Evolutionary conservation across 805 yeast genomes (phyloP), one percentile per base, ranked within the genome.

Genomic region (Saturnispora zaruensis): DNA sequence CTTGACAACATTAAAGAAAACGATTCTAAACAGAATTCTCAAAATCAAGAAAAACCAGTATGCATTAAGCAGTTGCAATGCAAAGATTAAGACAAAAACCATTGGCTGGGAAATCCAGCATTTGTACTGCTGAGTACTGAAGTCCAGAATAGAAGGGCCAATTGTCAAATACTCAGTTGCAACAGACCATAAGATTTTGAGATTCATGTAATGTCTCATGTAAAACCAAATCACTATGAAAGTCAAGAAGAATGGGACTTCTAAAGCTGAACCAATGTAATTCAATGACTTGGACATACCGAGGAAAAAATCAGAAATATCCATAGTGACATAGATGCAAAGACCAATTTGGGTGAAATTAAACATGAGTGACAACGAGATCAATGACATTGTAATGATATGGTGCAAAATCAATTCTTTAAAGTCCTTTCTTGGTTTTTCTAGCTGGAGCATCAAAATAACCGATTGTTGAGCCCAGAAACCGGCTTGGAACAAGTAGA

Each of bases 401-500:
- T 93, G 99, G 67, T 93, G 99, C 66, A 87, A 81, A 37, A 91
- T 87, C 53, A 93, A 76, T 68, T 93, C 99, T 59, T 81, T 72
- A 69, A 82, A 90, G 66, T 93, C 99, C 67, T 89, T 90, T 67
- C 99, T 78, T 51, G 96, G 98, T 66, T 87, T 87, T 68, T 93
- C 99, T 53, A 93, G 75, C 66, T 85, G 96, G 55, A 93, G 73
- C 43, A 80, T 69, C 55, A 93, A 73, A 30, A 93, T 85, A 38
- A 86, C 81, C 1, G 95, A 82, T 69, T 93, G 99, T 71, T 93
- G 99, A 21, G 89, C 81, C 99, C 99, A 93, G 67, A 88, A 93
- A 4, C 97, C 85, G 5, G 98, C 97, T 70, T 93, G 98, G 40
- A 86, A 81, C 53, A 93, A 72, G 65, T 93, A 93, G 64, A 84